A percentile compares a stretch with the other conserved stretches of the same genome.
These are phyloP conservation scores for Gossypium longicalyx DNA, from an alignment of 345 rosid species.

Conservation along the genomic window DNA sequence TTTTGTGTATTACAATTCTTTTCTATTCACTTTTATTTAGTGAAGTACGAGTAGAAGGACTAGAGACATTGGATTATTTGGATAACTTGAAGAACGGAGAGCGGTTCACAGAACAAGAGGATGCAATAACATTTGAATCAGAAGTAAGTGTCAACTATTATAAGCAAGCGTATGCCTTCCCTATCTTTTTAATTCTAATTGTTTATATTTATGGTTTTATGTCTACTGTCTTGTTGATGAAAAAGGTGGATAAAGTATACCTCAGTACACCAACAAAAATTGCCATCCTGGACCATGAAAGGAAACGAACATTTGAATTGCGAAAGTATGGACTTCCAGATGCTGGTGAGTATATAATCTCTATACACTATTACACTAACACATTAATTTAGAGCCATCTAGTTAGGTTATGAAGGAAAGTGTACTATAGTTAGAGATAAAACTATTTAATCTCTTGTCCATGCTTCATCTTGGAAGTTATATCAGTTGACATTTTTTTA, in stretches of 20 bases:
- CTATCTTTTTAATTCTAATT: background rate
- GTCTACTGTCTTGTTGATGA: background rate
- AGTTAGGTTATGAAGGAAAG: background rate
- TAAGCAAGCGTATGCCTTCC: background rate
- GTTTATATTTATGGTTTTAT: background rate
- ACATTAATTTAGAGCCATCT: background rate
- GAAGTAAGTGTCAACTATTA: slow-evolving; percentile 47
- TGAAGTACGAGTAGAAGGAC: slow-evolving; percentile 91
- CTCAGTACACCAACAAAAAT: slow-evolving; percentile 54
- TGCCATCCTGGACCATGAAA: slow-evolving; percentile 73
- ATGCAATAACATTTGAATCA: slow-evolving; percentile 78
- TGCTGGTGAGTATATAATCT: slow-evolving; percentile 44
- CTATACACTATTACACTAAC: background rate
- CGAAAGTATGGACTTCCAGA: slow-evolving; percentile 77
- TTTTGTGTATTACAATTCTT: slow-evolving; percentile 12
- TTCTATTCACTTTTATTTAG: slow-evolving; percentile 28
- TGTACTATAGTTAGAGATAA: background rate
- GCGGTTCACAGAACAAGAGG: slow-evolving; percentile 90
- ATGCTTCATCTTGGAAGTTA: background rate
- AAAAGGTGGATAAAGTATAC: slow-evolving; percentile 76
- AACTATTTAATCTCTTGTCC: background rate
- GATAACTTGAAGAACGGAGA: slow-evolving; percentile 55
- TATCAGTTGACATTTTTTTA: background rate
- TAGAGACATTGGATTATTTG: slow-evolving; percentile 91
- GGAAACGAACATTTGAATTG: slow-evolving; percentile 59